Conservation (phyloP, 2,329 filamentous ascomycete genomes). For the Pseudocercospora macadamiae region DNA sequence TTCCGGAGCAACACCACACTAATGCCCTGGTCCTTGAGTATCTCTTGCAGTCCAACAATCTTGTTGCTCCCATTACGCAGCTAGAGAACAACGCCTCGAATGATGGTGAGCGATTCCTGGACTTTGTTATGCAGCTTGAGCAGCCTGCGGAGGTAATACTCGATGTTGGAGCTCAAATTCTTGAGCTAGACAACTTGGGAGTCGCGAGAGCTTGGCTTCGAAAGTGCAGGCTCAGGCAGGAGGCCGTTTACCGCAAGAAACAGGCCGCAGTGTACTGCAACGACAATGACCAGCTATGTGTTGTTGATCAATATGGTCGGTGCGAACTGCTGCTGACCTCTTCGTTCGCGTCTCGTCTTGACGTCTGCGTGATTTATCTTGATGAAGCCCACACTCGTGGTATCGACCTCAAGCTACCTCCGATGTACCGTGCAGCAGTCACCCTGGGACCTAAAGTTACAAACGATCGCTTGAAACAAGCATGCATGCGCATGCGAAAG, state of each 20-base stretch:
- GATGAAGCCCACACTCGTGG: constrained; percentile 73
- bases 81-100: neutral
- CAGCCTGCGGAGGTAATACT: constrained; percentile 62
- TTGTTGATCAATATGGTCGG: constrained; percentile 54
- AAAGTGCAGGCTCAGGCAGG: constrained; percentile 16
- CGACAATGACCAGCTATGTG: constrained; percentile 57
- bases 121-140: constrained; percentile 45
- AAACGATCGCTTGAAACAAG: constrained; percentile 72
- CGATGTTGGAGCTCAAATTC: constrained; percentile 71
- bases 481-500: constrained; percentile 72
- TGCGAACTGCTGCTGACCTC: constrained; percentile 60
- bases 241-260: constrained; percentile 43
- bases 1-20: constrained; percentile 61
- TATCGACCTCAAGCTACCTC: constrained; percentile 66
- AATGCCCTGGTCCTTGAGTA: constrained; percentile 67
- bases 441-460: constrained; percentile 67
- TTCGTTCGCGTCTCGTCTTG: constrained; percentile 59
- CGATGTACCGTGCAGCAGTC: constrained; percentile 63
- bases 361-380: constrained; percentile 66
- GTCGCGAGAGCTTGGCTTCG: constrained; percentile 61
- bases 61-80: constrained; percentile 22
- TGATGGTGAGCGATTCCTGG: constrained; percentile 47
- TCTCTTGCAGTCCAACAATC: constrained; percentile 59
- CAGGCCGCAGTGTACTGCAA: constrained; percentile 63
- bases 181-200: constrained; percentile 63